Percentiles rank a stretch among this genome's conserved stretches.
These are phyloP conservation scores for Coffea canephora DNA, from an alignment of 257 asterid genomes.

Conservation along the genomic window DNA sequence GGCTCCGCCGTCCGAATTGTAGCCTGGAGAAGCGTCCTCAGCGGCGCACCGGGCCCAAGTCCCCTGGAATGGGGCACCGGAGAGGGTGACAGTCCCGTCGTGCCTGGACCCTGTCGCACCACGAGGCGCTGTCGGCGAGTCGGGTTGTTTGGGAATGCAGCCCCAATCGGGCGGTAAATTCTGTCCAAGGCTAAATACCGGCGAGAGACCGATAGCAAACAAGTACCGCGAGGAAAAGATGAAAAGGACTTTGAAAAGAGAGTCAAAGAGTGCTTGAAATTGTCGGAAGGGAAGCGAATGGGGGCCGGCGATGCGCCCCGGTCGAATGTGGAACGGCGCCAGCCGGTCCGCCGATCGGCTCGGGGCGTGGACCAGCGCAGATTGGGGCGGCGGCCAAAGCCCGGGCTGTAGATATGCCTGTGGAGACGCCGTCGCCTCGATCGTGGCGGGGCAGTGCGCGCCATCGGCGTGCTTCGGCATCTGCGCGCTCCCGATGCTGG, in stretches of 20 bases:
- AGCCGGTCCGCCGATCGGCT: background rate
- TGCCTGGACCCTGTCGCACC: slow-evolving; percentile 18
- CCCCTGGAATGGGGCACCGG: slow-evolving; percentile 11
- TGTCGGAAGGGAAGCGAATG: background rate
- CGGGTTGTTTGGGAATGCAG: slow-evolving; percentile 12
- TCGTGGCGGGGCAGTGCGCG: too few relatives aligned
- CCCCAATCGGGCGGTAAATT: slow-evolving; percentile 9
- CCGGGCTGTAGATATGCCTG: too few relatives aligned
- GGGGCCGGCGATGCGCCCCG: background rate
- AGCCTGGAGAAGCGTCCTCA: slow-evolving; percentile 9
- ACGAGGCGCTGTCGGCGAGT: slow-evolving; percentile 25
- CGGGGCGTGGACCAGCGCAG: background rate
- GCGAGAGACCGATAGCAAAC: slow-evolving; percentile 29
- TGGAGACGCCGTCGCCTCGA: too few relatives aligned
- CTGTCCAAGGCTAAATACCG: slow-evolving; percentile 14
- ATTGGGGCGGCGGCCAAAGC: too few relatives aligned
- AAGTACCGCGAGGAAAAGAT: slow-evolving; percentile 30
- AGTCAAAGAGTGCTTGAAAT: slow-evolving; percentile 48
- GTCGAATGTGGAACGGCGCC: slow-evolving; percentile 17
- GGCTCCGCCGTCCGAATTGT: slow-evolving; percentile 28
- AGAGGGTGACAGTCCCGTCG: slow-evolving; percentile 22
- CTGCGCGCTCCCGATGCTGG: too few relatives aligned
- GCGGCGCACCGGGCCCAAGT: slow-evolving; percentile 6
- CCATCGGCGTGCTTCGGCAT: too few relatives aligned
- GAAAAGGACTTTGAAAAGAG: slow-evolving; percentile 41